These are phyloP conservation scores for Cinnamomum micranthum DNA, from an alignment of 164 flowering plant species.

Conservation along the genomic window DNA sequence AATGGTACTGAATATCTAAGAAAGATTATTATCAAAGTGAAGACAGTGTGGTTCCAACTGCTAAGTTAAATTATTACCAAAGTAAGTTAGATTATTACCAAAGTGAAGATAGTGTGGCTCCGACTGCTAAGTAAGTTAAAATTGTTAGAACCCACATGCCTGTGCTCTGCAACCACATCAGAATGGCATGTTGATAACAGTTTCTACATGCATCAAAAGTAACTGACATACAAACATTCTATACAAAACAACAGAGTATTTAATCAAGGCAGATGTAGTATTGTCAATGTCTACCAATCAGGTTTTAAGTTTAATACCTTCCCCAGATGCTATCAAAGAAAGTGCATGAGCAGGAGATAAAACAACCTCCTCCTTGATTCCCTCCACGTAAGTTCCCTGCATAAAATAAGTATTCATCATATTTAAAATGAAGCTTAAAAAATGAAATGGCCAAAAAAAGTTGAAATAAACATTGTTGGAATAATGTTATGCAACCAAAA, in stretches of 20 bases:
- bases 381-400: conserved; percentile 85
- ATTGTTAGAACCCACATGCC: conserved; percentile 87
- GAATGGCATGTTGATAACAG: conserved; percentile 3
- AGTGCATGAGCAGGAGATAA: conserved; percentile 85
- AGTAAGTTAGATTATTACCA: conserved; percentile 36
- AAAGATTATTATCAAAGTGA: too few relatives aligned
- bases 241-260: neutral
- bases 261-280: neutral
- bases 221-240: neutral
- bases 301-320: conserved; percentile 41
- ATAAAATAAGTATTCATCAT: neutral
- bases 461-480: neutral
- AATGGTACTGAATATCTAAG: too few relatives aligned
- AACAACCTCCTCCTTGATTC: conserved; percentile 87
- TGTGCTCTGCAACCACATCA: conserved; percentile 52
- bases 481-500: too few relatives aligned
- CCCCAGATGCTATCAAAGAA: conserved; percentile 79
- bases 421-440: neutral
- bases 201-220: neutral
- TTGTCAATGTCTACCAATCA: neutral
- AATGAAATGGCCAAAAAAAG: neutral
- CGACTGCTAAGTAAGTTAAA: conserved; percentile 81
- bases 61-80: too few relatives aligned
- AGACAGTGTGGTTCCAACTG: too few relatives aligned
- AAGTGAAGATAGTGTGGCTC: conserved; percentile 83